phyloP scores from a whole-genome alignment of 257 asterid species.

The Solanum chiquidenum region DNA sequence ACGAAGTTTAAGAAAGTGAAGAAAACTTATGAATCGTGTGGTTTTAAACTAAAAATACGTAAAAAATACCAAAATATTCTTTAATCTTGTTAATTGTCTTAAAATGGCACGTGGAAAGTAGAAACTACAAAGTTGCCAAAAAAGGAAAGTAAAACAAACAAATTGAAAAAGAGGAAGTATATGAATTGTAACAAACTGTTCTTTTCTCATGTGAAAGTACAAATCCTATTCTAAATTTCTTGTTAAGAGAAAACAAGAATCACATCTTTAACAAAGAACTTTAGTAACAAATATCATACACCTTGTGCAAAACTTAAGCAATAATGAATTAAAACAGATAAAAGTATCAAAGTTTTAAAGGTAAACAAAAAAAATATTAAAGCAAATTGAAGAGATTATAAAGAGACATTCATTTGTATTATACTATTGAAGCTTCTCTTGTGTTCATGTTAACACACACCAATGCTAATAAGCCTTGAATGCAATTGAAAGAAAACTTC shows the following conservation, averaged over 20 bases:
- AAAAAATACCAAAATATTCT: neutral
- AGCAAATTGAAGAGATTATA: neutral
- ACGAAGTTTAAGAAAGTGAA: neutral
- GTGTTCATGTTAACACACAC: neutral
- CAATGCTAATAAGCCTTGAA: neutral
- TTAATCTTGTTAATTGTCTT: neutral
- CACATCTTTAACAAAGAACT: neutral
- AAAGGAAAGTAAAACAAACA: neutral
- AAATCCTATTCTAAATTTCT: neutral
- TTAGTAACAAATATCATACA: slow-evolving; percentile 5
- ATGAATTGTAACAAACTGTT: neutral
- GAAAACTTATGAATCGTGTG: neutral
- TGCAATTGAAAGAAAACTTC: slow-evolving; percentile 1
- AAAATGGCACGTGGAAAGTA: accelerated
- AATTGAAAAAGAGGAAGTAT: neutral
- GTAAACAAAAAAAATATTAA: neutral
- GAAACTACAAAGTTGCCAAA: accelerated
- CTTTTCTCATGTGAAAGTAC: neutral
- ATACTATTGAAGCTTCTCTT: neutral
- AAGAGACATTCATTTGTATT: neutral
- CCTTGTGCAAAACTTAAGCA: slow-evolving; percentile 18
- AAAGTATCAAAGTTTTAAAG: neutral
- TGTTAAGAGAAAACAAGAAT: neutral
- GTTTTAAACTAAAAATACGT: neutral
- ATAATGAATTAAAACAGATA: slow-evolving; percentile 31